Percentiles rank a stretch among this genome's conserved stretches.
These are phyloP conservation scores for Batrachochytrium dendrobatidis DNA, from an alignment of 371 early-diverging fungal species.

Conservation along the genomic window DNA sequence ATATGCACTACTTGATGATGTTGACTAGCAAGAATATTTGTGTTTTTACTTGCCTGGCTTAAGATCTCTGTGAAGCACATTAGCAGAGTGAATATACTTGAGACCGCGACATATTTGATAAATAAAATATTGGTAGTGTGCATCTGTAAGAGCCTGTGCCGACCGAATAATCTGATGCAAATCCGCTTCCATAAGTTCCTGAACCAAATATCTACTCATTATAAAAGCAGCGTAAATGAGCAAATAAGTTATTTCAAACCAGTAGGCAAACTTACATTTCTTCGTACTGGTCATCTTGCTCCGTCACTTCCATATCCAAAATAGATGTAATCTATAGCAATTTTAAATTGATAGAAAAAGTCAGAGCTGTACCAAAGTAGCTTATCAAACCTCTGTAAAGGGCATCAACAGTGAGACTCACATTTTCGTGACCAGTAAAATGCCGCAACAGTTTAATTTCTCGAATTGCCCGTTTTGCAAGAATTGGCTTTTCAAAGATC, in stretches of 20 bases:
- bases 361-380: neutral
- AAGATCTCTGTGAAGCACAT: slow-evolving; percentile 94
- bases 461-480: slow-evolving; percentile 48
- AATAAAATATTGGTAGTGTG: slow-evolving; percentile 96
- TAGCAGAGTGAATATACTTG: slow-evolving; percentile 97
- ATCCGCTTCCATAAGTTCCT: slow-evolving; percentile 94
- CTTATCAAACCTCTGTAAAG: neutral
- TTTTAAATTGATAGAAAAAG: neutral
- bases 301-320: slow-evolving; percentile 43
- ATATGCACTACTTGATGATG: neutral
- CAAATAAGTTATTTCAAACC: neutral
- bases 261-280: slow-evolving; percentile 6
- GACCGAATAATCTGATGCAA: slow-evolving; percentile 96
- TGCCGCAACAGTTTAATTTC: slow-evolving; percentile 51
- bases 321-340: slow-evolving; percentile 44
- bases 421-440: slow-evolving; percentile 51
- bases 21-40: neutral
- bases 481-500: slow-evolving; percentile 46
- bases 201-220: slow-evolving; percentile 41
- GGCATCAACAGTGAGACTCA: slow-evolving; percentile 5
- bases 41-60: no score
- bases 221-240: no score
- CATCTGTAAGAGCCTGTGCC: slow-evolving; percentile 90
- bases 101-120: slow-evolving; percentile 96
- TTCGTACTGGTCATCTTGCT: slow-evolving; percentile 39